Base-by-base conservation (phyloP, 805 yeast species). In the Candida nemodendra region DNA sequence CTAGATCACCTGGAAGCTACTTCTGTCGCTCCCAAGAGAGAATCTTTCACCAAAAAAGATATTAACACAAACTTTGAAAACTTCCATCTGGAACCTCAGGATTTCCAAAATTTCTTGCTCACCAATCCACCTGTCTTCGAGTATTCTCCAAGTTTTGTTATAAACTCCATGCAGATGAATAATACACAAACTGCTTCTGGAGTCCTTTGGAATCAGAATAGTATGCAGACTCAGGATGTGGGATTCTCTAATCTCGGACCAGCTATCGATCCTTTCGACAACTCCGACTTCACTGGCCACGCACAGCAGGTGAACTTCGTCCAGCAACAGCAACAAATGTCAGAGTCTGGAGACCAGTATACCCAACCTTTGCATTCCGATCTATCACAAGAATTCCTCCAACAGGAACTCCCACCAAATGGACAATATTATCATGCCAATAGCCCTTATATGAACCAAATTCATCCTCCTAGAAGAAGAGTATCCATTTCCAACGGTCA, bases 401-500 rank as follows among this genome's bases (percentile, higher is more conserved):
- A 37, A 33, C 22, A 21, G 19, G 11, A 18, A 12, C n/a, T 24
- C 11, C 9, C 6, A 5, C 14, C 30, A 17, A 30, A 27, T 14
- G 15, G 11, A 22, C 11, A 5, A 1, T 8, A 24, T 19, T 9
- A 21, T 22, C 18, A 21, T 17, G 18, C 5, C 2, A 16, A 30
- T 18, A 12, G n/a, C 29, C 29, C 29, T 22, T 18, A 9, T 9
- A 11, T 32, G 11, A 16, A 19, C 30, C 22, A 36, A 9, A 17
- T 32, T 25, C 41, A 39, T 7, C 45, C 57, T 11, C 47, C 59
- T 24, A 66, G 82, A 54, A 68, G 93, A 56, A 72, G 95, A 55
- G 79, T 84, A 2, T 84, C 93, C 30, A 84, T 84, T 36, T 82
- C 91, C 9, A 84, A 84, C 61, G 95, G 95, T 53, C 95, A 84